Evolutionary conservation across 2,329 filamentous ascomycete genomes (phyloP), one percentile per base, ranked within the genome.

Genomic region (Massarina eburnea): DNA sequence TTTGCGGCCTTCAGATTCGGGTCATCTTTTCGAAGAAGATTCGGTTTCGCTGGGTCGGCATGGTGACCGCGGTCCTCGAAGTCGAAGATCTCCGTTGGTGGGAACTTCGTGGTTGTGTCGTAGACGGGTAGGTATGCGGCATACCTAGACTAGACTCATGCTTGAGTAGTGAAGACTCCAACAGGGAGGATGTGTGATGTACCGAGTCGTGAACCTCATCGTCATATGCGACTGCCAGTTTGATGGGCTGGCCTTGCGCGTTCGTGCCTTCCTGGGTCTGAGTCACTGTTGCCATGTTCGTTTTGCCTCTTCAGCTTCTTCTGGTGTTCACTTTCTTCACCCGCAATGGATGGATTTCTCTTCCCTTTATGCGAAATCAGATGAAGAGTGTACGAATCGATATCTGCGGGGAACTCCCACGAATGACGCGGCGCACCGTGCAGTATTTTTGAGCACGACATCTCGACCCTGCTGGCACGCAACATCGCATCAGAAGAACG

Each of bases 31-130:
- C 44, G 39, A 2, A 77, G 60, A 0, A 77, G 62, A 51, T 76
- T 71, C 10, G 66, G 60, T 49, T 76, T 76, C 15, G 66, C 63
- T 27, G 70, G 70, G 49, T 77, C 71, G 2, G 74, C 75, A 37
- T 66, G 46, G 22, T 69, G 61, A 14, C 73, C 73, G 27, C 66
- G 68, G 27, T 76, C 74, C 18, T 59, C 45, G 44, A 75, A 73
- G 9, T 68, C 67, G 46, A 75, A 75, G 1, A 66, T 67, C 48
- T 73, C 62, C 1, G 70, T 71, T 14, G 70, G 66, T 1, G 68
- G 62, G 43, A 71, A 74, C 14, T 51, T 67, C 2, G 66, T 71
- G 2, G 64, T 64, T 32, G 64, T 67, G 33, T 72, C 68, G 44
- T 59, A 59, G 1, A 71, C 67, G 9, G 69, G 67, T 8, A 71